phyloP scores from a whole-genome alignment of 345 rosid genomes.

The Abelmoschus esculentus region DNA sequence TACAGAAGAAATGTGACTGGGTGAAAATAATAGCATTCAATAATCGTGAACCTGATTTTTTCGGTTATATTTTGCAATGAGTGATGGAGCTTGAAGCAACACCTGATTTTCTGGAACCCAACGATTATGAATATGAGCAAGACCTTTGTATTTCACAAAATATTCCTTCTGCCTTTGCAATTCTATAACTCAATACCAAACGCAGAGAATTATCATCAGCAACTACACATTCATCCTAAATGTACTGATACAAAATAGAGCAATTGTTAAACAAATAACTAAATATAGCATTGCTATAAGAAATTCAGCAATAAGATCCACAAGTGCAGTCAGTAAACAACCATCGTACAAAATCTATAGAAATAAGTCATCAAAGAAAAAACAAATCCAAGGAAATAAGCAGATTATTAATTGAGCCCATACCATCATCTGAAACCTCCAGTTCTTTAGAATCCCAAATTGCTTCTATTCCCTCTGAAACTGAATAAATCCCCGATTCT shows the following conservation, averaged over 20 bases:
- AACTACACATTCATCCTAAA: not conserved
- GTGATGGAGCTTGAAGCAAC: conserved; percentile 33
- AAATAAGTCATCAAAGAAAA: not conserved
- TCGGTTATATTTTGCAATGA: conserved; percentile 32
- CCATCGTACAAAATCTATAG: not conserved
- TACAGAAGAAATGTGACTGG: not conserved
- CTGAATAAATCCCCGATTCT: conserved; percentile 30
- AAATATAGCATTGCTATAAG: not conserved
- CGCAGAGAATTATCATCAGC: not conserved
- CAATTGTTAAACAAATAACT: conserved; percentile 1
- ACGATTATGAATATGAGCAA: conserved; percentile 51
- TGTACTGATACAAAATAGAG: not conserved
- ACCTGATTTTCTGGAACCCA: conserved; percentile 44
- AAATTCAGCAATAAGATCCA: not conserved
- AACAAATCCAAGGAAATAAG: not conserved
- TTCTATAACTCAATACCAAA: conserved; percentile 18
- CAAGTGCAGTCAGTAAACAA: not conserved
- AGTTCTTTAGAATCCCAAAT: conserved; percentile 39
- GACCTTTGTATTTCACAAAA: conserved; percentile 52
- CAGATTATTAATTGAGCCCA: not conserved
- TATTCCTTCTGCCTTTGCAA: conserved; percentile 27
- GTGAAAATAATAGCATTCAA: not conserved
- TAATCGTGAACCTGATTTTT: conserved; percentile 29
- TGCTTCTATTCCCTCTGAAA: conserved; percentile 46
- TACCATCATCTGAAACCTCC: conserved; percentile 29